Evolutionary conservation across 306 rosid genomes (phyloP).

Genomic region (Begonia peltatifolia): DNA sequence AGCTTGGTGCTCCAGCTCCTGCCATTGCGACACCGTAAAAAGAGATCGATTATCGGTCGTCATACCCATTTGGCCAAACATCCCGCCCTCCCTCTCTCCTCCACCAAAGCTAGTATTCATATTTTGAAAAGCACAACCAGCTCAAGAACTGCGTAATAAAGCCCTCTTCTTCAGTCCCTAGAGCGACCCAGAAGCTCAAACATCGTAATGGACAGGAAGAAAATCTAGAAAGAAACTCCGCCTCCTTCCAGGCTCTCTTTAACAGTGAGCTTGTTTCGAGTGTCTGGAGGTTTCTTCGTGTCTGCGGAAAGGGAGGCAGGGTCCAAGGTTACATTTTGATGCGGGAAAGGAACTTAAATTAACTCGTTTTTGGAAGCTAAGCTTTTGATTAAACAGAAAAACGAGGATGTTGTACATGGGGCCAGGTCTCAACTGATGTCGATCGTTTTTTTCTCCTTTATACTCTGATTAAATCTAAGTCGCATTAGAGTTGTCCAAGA

Average conservation of each 20-base stretch:
- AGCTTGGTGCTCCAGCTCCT: constrained; percentile 82
- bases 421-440: too few relatives aligned
- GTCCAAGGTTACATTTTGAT: neutral
- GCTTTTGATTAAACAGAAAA: too few relatives aligned
- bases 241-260: constrained; percentile 13
- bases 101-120: constrained; percentile 15
- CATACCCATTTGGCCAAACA: constrained; percentile 14
- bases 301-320: constrained; percentile 12
- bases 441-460: too few relatives aligned
- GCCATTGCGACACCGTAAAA: constrained; percentile 82
- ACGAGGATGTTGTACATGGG: too few relatives aligned
- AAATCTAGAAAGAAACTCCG: constrained; percentile 12
- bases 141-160: constrained; percentile 4
- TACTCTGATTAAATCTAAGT: too few relatives aligned
- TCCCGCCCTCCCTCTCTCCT: constrained; percentile 1
- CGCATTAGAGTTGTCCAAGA: too few relatives aligned
- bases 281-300: constrained; percentile 18
- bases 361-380: too few relatives aligned
- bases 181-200: constrained; percentile 10
- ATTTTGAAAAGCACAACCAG: constrained; percentile 1
- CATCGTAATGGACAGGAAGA: constrained; percentile 14
- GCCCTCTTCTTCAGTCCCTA: neutral
- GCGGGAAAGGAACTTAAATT: too few relatives aligned
- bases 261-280: constrained; percentile 13
- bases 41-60: constrained; percentile 36